Percentiles rank a stretch among this genome's conserved stretches.
Evolutionary conservation across 163 green algal species (phyloP).

Genomic region (Scenedesmus sp.): DNA sequence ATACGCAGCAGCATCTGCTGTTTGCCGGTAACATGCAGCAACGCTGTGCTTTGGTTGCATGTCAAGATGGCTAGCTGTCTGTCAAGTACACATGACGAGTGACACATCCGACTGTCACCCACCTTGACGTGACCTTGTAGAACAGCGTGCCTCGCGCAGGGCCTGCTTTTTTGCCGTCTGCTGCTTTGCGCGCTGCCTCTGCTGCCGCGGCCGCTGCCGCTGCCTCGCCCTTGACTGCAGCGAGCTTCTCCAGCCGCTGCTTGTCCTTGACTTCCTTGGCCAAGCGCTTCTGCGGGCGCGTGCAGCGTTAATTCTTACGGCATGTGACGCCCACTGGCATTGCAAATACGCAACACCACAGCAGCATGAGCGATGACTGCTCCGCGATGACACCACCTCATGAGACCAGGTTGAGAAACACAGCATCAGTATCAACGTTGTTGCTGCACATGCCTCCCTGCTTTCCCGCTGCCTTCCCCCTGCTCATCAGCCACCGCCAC

Average conservation of each 20-base stretch:
- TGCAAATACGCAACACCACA: no score
- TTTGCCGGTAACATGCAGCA: not conserved
- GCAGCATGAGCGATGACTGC: no score
- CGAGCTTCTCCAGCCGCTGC: slow-evolving; percentile 58
- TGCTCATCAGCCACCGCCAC: no score
- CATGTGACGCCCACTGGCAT: no score
- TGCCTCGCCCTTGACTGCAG: slow-evolving; percentile 56
- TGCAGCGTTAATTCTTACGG: not conserved
- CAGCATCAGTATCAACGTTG: no score
- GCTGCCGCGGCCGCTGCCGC: slow-evolving; percentile 54
- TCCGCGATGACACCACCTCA: no score
- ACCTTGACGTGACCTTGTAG: slow-evolving; percentile 91
- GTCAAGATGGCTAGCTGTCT: no score
- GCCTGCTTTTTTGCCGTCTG: slow-evolving; percentile 60
- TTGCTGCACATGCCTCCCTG: no score
- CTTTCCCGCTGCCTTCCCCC: no score
- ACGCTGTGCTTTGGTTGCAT: no score
- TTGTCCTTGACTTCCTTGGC: slow-evolving; percentile 84
- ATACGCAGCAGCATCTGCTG: not conserved
- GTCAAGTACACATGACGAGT: no score
- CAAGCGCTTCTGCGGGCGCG: slow-evolving; percentile 74
- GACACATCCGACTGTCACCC: not conserved
- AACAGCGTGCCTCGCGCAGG: slow-evolving; percentile 73
- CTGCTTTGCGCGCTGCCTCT: slow-evolving; percentile 73
- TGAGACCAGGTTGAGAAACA: no score